phyloP scores from a whole-genome alignment of 2,329 filamentous ascomycete species.

The Bipolaris victoriae region DNA sequence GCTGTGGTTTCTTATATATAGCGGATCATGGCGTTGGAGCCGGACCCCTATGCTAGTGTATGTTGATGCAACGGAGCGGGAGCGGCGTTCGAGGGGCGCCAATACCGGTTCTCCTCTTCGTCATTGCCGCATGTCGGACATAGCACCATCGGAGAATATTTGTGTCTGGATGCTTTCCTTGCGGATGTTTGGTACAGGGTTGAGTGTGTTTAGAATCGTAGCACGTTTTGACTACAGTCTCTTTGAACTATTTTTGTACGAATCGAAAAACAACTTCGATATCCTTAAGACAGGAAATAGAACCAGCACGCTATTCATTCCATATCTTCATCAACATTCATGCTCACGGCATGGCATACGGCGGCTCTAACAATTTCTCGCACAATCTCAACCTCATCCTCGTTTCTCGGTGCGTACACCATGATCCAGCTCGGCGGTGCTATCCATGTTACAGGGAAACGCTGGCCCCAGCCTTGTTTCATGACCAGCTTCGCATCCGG shows the following conservation, averaged over 20 bases:
- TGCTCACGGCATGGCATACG: conserved; percentile 65
- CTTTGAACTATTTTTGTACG: too few species aligned
- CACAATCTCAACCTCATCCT: conserved; percentile 70
- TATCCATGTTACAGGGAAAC: conserved; percentile 55
- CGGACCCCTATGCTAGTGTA: neutral
- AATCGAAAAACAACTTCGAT: too few species aligned
- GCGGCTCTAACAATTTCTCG: conserved; percentile 75
- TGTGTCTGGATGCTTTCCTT: neutral
- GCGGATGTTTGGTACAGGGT: too few species aligned
- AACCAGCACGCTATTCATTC: neutral
- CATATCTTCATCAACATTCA: conserved; percentile 16
- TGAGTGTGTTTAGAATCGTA: too few species aligned
- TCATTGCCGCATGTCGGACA: conserved; percentile 4
- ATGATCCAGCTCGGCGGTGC: conserved; percentile 56
- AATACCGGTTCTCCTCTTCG: conserved; percentile 30
- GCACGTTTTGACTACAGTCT: too few species aligned
- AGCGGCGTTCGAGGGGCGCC: conserved; percentile 11
- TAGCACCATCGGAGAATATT: neutral
- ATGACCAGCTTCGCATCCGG: conserved; percentile 75
- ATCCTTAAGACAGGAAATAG: neutral
- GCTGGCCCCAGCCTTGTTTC: conserved; percentile 76
- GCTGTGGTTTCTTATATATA: neutral
- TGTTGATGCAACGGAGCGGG: conserved; percentile 16
- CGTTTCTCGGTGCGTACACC: conserved; percentile 78
- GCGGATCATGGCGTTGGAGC: conserved; percentile 7